phyloP scores from a whole-genome alignment of 306 rosid genomes.

The Biancaea sappan region DNA sequence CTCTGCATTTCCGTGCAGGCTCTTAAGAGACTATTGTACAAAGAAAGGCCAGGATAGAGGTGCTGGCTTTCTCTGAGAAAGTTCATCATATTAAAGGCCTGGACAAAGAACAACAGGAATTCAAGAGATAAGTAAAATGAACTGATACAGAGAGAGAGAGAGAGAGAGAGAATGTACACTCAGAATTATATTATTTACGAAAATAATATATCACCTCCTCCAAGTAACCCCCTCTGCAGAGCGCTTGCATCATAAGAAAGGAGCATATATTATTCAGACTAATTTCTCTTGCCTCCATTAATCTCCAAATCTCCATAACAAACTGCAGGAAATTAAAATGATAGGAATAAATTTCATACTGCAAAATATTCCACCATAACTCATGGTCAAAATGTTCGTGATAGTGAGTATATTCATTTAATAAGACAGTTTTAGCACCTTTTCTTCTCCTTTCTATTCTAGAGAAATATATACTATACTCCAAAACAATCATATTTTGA shows the following conservation, averaged over 20 bases:
- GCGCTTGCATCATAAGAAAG: conserved; percentile 60
- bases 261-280: conserved; percentile 50
- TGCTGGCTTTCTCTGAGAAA: conserved; percentile 57
- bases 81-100: conserved; percentile 71
- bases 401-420: conserved; percentile 23
- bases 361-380: conserved; percentile 13
- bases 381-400: conserved; percentile 9
- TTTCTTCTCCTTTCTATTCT: conserved; percentile 19
- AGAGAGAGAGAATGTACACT: conserved; percentile 16
- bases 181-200: conserved; percentile 9
- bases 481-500: too few relatives aligned
- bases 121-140: conserved; percentile 26
- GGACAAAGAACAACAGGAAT: conserved; percentile 38
- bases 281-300: conserved; percentile 67
- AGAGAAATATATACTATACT: too few relatives aligned
- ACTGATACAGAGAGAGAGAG: neutral
- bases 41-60: conserved; percentile 43
- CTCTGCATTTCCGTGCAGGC: conserved; percentile 52
- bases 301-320: conserved; percentile 79
- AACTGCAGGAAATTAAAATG: conserved; percentile 56
- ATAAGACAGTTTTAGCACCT: neutral
- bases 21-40: conserved; percentile 62
- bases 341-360: conserved; percentile 15
- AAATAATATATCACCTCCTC: conserved; percentile 64
- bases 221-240: conserved; percentile 70